Conservation (phyloP, 805 yeast species). For the Clavispora vitiphila region DNA sequence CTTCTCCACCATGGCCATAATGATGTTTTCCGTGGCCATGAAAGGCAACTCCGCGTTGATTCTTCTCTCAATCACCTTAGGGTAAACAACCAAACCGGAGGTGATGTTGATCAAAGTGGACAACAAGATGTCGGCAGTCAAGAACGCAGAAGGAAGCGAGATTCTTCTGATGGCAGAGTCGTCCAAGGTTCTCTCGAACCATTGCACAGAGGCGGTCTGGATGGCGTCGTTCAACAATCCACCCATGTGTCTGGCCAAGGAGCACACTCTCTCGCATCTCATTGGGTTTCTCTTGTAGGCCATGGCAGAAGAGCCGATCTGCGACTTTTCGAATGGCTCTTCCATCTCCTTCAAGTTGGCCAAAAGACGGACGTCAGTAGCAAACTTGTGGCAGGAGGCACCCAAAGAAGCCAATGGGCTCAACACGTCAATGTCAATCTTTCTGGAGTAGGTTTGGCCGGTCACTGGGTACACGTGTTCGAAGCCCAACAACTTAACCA, state of each 20-base stretch:
- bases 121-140: constrained; percentile 90
- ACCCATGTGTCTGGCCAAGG: constrained; percentile 94
- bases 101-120: constrained; percentile 88
- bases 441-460: constrained; percentile 98
- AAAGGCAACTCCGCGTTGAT: constrained; percentile 92
- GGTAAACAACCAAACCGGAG: constrained; percentile 94
- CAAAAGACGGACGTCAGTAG: constrained; percentile 90
- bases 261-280: constrained; percentile 98
- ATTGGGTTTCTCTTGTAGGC: constrained; percentile 99
- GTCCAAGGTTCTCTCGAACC: constrained; percentile 99
- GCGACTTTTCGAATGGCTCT: constrained; percentile 98
- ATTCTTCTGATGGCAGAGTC: constrained; percentile 98
- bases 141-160: constrained; percentile 91
- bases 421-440: constrained; percentile 91
- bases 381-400: constrained; percentile 95
- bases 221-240: constrained; percentile 88
- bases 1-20: constrained; percentile 99
- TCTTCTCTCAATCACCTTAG: constrained; percentile 97
- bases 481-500: constrained; percentile 88
- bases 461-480: constrained; percentile 95
- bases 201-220: constrained; percentile 95
- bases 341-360: constrained; percentile 97
- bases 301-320: constrained; percentile 98
- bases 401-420: constrained; percentile 93
- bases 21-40: constrained; percentile 98